A percentile compares a stretch with the other conserved stretches of the same genome.
Conservation (phyloP, 2,329 filamentous ascomycete species). For the Xylariaceae sp. region DNA sequence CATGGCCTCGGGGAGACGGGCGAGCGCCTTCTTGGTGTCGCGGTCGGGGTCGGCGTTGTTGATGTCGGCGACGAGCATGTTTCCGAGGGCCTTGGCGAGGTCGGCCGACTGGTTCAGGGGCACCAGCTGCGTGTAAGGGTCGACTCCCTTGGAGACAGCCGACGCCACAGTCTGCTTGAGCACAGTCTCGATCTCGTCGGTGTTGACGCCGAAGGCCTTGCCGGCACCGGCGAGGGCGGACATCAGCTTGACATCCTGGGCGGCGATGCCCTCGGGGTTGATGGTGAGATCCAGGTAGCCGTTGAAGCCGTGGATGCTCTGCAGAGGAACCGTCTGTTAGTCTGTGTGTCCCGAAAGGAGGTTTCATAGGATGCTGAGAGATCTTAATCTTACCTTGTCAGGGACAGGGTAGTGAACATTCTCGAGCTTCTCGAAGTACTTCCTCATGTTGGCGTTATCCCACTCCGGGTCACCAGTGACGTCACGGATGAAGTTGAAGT, state of each 20-base stretch:
- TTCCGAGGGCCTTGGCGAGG: constrained; percentile 3
- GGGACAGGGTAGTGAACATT: constrained; percentile 40
- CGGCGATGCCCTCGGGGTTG: constrained; percentile 12
- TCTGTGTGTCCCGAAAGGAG: too few relatives aligned
- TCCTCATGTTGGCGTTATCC: constrained; percentile 53
- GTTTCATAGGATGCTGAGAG: too few relatives aligned
- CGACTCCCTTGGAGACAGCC: not conserved
- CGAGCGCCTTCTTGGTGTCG: constrained; percentile 17
- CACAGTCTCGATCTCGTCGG: not conserved
- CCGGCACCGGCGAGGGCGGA: constrained; percentile 10
- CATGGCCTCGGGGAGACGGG: constrained; percentile 45
- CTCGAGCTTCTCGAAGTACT: constrained; percentile 53
- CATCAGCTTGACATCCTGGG: constrained; percentile 12
- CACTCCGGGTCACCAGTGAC: constrained; percentile 57
- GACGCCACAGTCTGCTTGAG: not conserved
- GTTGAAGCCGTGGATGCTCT: not conserved
- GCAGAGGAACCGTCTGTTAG: too few relatives aligned
- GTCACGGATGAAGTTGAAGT: constrained; percentile 53
- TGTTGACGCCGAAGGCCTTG: not conserved
- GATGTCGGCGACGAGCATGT: constrained; percentile 3
- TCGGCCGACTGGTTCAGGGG: constrained; percentile 8
- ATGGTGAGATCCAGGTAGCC: constrained; percentile 10
- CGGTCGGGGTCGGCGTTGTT: constrained; percentile 8
- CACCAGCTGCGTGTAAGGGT: constrained; percentile 9
- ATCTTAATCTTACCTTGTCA: not conserved